Conservation (phyloP, 2,329 filamentous ascomycete genomes). For the Fusarium compactum region DNA sequence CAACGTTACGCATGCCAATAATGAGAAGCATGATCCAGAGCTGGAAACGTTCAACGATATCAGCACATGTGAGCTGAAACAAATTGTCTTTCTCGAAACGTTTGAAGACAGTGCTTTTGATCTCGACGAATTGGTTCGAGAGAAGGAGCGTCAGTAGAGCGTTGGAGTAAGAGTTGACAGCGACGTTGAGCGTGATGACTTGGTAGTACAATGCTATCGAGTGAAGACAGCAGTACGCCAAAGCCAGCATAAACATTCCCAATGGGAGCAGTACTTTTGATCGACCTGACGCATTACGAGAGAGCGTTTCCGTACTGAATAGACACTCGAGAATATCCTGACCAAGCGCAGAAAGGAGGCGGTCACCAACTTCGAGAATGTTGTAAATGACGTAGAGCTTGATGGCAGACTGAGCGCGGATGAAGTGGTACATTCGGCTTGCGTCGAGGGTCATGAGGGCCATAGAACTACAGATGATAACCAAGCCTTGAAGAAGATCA, state of each 20-base stretch:
- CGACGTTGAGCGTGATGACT: conserved; percentile 96
- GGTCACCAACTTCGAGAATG: conserved; percentile 91
- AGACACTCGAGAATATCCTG: conserved; percentile 97
- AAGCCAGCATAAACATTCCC: conserved; percentile 88
- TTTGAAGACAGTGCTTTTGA: conserved; percentile 98
- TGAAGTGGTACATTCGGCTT: conserved; percentile 97
- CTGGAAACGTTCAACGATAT: conserved; percentile 97
- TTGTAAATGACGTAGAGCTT: conserved; percentile 99
- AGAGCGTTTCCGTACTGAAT: conserved; percentile 92
- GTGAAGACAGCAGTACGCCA: conserved; percentile 90
- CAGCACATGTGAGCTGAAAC: conserved; percentile 95
- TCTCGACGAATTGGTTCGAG: conserved; percentile 98
- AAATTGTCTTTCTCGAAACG: conserved; percentile 98
- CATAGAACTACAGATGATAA: conserved; percentile 87
- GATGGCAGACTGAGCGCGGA: conserved; percentile 94
- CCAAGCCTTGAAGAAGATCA: conserved; percentile 88
- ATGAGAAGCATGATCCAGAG: conserved; percentile 98
- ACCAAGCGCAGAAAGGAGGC: conserved; percentile 88
- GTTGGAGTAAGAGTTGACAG: conserved; percentile 98
- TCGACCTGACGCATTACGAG: conserved; percentile 86
- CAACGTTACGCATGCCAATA: conserved; percentile 94
- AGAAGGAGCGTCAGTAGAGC: conserved; percentile 90
- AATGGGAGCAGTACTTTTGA: conserved; percentile 91
- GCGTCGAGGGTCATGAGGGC: conserved; percentile 93
- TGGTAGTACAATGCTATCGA: conserved; percentile 94